These are phyloP conservation scores for Solanum lycopersicoides DNA, from an alignment of 257 asterid genomes.

Conservation along the genomic window DNA sequence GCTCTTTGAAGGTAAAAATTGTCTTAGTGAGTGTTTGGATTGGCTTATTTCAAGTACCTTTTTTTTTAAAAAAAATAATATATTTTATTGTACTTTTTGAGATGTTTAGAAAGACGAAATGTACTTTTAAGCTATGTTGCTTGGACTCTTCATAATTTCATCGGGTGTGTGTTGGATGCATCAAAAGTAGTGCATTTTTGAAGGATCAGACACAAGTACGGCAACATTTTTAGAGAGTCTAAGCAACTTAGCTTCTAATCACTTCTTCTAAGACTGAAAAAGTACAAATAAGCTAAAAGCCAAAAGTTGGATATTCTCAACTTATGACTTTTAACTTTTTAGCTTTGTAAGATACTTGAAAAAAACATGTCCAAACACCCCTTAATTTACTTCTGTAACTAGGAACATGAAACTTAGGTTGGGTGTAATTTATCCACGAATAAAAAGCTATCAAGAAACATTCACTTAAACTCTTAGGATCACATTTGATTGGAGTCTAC, in stretches of 20 bases:
- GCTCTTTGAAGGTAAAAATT: slow-evolving; percentile 54
- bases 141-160: too few relatives aligned
- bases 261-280: background rate
- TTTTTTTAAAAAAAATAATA: too few relatives aligned
- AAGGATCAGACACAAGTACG: background rate
- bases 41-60: background rate
- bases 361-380: background rate
- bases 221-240: background rate
- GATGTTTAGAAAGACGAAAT: background rate
- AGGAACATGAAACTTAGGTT: background rate
- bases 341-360: background rate
- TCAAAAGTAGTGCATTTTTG: background rate
- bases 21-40: background rate
- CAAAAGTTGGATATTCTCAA: background rate
- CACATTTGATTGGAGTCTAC: background rate
- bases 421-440: background rate
- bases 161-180: background rate
- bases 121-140: background rate
- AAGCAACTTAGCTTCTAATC: background rate
- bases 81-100: too few relatives aligned
- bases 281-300: background rate
- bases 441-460: background rate
- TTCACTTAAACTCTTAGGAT: background rate
- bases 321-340: background rate
- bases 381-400: background rate